Conservation (phyloP, 129 eudicot genomes). For the Tagetes erecta region DNA sequence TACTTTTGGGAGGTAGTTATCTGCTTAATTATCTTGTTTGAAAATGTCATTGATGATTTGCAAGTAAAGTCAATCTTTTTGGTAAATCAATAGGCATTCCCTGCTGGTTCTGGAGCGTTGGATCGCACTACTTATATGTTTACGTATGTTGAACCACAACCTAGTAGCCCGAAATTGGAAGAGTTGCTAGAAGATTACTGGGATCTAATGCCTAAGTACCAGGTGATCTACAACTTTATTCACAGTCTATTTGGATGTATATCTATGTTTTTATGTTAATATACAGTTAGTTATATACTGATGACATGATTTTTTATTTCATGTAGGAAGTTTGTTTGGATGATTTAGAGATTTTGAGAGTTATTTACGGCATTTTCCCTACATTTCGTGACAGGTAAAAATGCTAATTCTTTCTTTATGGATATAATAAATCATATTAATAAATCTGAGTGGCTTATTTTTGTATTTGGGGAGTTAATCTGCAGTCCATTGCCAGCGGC, state of each 20-base stretch:
- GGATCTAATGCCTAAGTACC: conserved; percentile 97
- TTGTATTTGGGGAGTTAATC: background rate
- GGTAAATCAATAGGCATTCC: conserved; percentile 71
- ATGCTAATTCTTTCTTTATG: background rate
- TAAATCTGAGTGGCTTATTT: conserved; percentile 30
- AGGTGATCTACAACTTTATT: conserved; percentile 43
- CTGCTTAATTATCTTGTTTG: background rate
- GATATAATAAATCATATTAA: background rate
- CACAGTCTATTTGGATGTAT: background rate
- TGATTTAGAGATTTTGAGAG: conserved; percentile 79
- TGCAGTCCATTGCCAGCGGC: conserved; percentile 94
- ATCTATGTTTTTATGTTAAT: background rate
- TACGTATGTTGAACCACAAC: conserved; percentile 85
- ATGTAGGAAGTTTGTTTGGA: conserved; percentile 71
- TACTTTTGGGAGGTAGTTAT: conserved; percentile 94
- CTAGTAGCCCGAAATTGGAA: conserved; percentile 76
- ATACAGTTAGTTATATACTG: background rate
- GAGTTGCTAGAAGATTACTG: conserved; percentile 91
- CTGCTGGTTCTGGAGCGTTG: conserved; percentile 93
- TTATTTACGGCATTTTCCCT: conserved; percentile 91
- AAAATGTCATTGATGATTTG: background rate
- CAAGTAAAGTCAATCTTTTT: background rate
- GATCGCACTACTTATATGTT: conserved; percentile 99
- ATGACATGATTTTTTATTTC: conserved; percentile 25
- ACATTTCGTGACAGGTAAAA: conserved; percentile 92